Evolutionary conservation across 78 protist genomes (phyloP), one percentile per base, ranked within the genome.

Genomic region (Protostelium mycophagum): DNA sequence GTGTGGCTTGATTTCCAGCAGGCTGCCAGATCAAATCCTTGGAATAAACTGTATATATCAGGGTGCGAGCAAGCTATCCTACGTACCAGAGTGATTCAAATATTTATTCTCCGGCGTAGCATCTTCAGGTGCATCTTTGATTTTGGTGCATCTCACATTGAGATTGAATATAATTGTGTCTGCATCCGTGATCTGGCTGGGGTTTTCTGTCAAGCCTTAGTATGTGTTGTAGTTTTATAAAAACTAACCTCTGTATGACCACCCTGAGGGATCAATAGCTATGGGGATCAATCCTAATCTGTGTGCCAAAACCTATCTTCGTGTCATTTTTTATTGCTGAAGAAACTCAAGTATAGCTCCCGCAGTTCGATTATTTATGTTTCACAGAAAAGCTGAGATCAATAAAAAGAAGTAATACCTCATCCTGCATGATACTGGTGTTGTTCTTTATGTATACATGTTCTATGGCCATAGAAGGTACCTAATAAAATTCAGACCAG

Each of bases 391-490:
- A 36, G 87, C 37, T 35, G 9, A 10, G 84, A 28, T 10, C 38
- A 35, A 16, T 25, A 85, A 1, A 88, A 23, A 88, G 96, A 0
- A 95, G 95, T 0, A 94, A 83, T 1, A 97, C 97, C 88, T 98
- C 99, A 83, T 98, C 99, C 37, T 94, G 98, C 5, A 97, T 84
- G 35, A 98, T 90, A 10, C 98, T 95, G 16, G 99, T 96, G 95
- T 98, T 98, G 89, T 95, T 95, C 28, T 37, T 84, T 1, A 96
- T 83, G 38, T 85, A 91, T 16, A 97, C 99, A 1, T 84, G 85
- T 88, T 98, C 99, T 36, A 98, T 96, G 34, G 99, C 99, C 97
- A 98, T 95, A 1, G 99, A 96, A 31, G 98, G 98, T 86, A 94
- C 51, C 73, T 51, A 16, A 51, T 16, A 51, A 5, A 5, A 16